phyloP scores from a whole-genome alignment of 352 stramenopile genomes.

The Detonula confervacea region DNA sequence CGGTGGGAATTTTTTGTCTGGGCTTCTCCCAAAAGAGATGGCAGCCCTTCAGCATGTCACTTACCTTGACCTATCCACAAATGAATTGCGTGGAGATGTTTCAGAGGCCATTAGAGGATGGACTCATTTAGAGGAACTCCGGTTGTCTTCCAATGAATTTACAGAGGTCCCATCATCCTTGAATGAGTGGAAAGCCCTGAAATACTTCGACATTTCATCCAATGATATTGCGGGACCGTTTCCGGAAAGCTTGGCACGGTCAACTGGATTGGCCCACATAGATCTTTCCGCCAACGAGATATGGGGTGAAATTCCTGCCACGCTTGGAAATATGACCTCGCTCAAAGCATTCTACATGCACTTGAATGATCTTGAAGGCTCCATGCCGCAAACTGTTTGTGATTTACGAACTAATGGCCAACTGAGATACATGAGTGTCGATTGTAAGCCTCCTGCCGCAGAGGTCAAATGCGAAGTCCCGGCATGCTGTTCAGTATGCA shows the following conservation, averaged over 20 bases:
- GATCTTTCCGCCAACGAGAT: conserved; percentile 33
- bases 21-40: conserved; percentile 42
- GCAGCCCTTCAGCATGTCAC: conserved; percentile 18
- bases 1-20: conserved; percentile 19
- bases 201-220: conserved; percentile 22
- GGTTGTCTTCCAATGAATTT: conserved; percentile 33
- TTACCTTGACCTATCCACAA: conserved; percentile 37
- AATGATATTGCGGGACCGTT: conserved; percentile 21
- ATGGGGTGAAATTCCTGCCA: conserved; percentile 22
- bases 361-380: conserved; percentile 30
- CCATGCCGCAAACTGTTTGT: conserved; percentile 37
- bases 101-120: conserved; percentile 16
- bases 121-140: conserved; percentile 27
- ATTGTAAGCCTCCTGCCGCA: conserved; percentile 20
- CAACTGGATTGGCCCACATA: conserved; percentile 12
- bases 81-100: conserved; percentile 33
- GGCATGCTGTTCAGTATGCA: conserved; percentile 36
- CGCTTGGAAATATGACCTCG: conserved; percentile 27
- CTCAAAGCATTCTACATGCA: conserved; percentile 36
- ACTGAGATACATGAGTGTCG: conserved; percentile 31
- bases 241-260: conserved; percentile 27
- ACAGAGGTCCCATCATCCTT: conserved; percentile 26
- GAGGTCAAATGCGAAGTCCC: conserved; percentile 17
- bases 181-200: conserved; percentile 18
- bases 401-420: conserved; percentile 13